Percentiles rank a stretch among this genome's conserved stretches.
phyloP scores from a whole-genome alignment of 257 asterid species.

The Gardenia jasminoides region DNA sequence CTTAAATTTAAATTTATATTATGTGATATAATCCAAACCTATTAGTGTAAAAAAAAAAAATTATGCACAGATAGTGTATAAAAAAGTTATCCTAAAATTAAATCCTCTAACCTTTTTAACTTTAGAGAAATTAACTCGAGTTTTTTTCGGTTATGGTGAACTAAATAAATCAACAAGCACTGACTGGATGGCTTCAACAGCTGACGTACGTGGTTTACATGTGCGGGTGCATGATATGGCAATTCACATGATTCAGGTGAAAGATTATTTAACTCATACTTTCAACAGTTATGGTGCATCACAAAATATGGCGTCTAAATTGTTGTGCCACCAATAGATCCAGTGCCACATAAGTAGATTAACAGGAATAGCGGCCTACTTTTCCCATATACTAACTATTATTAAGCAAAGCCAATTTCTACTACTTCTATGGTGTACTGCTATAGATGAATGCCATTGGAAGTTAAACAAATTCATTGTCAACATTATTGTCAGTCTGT shows the following conservation, averaged over 20 bases:
- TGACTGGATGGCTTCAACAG: not conserved
- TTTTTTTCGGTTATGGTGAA: not conserved
- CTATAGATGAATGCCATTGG: not conserved
- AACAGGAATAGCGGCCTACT: not conserved
- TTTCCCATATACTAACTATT: not conserved
- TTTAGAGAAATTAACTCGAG: not conserved
- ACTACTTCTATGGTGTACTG: not conserved
- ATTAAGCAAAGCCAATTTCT: not conserved
- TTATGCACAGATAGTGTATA: no score
- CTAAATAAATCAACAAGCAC: not conserved
- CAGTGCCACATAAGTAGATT: not conserved
- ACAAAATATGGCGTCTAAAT: slow-evolving; percentile 2
- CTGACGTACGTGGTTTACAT: not conserved
- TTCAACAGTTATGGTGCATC: not conserved
- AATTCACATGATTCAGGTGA: slow-evolving; percentile 19
- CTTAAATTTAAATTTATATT: no score
- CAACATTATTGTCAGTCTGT: slow-evolving; percentile 13
- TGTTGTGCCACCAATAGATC: slow-evolving; percentile 7
- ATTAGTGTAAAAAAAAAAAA: no score
- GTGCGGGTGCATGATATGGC: not conserved
- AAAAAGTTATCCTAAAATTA: no score
- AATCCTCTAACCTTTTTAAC: not conserved
- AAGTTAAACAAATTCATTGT: slow-evolving; percentile 7
- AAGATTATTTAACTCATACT: not conserved
- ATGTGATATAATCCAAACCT: no score